These are phyloP conservation scores for Xenoacremonium recifei DNA, from an alignment of 2,329 filamentous ascomycete genomes.

Conservation along the genomic window DNA sequence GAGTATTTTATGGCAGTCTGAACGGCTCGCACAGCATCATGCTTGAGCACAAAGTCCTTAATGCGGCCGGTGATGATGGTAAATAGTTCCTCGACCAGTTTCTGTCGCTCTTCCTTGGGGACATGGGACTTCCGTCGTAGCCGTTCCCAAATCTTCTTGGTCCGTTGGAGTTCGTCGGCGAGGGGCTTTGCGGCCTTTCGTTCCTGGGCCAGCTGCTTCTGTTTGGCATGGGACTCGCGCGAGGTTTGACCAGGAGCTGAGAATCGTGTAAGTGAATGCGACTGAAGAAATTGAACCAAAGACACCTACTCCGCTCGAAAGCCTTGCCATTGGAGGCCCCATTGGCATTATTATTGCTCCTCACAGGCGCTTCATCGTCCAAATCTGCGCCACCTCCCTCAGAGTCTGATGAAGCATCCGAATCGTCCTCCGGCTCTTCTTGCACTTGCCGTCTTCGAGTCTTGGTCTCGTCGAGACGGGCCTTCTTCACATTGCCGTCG, in stretches of 20 bases:
- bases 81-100: constrained; percentile 86
- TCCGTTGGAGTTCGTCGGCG: constrained; percentile 81
- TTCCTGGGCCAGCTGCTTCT: constrained; percentile 83
- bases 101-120: constrained; percentile 81
- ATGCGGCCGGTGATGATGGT: constrained; percentile 86
- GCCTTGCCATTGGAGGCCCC: constrained; percentile 34
- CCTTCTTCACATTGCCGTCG: constrained; percentile 50
- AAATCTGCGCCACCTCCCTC: constrained; percentile 54
- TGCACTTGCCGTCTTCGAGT: constrained; percentile 33
- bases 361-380: constrained; percentile 38
- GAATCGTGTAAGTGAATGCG: no score
- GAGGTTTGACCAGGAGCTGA: constrained; percentile 60
- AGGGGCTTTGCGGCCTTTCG: constrained; percentile 92
- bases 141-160: constrained; percentile 97
- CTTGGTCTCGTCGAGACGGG: constrained; percentile 39
- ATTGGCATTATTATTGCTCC: constrained; percentile 30
- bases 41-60: constrained; percentile 96
- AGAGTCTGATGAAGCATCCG: constrained; percentile 46
- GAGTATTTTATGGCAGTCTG: constrained; percentile 98
- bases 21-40: constrained; percentile 93
- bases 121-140: constrained; percentile 92
- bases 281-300: no score
- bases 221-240: constrained; percentile 87
- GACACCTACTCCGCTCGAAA: constrained; percentile 41
- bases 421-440: constrained; percentile 41